These are phyloP conservation scores for Tetrahymena malaccensis DNA, from an alignment of 73 alveolate genomes.

Conservation along the genomic window DNA sequence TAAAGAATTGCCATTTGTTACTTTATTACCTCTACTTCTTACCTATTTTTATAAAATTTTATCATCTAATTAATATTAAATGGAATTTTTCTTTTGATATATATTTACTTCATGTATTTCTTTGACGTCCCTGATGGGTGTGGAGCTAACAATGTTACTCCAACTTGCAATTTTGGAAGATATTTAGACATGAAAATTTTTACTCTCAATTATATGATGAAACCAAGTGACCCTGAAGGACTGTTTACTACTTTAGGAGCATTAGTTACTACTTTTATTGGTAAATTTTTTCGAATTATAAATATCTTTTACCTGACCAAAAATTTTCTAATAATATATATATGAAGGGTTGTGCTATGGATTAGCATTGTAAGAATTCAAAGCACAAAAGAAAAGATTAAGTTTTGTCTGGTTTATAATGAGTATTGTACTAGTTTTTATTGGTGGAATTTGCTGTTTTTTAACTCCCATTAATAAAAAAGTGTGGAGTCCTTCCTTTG, in stretches of 20 bases:
- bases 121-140: conserved; percentile 4
- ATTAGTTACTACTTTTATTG: background rate
- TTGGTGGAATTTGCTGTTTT: background rate
- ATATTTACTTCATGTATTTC: background rate
- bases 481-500: background rate
- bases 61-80: background rate
- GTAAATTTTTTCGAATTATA: background rate
- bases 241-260: conserved; percentile 3
- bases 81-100: background rate
- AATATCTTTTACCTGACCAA: background rate
- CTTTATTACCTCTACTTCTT: background rate
- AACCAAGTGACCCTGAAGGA: conserved; percentile 1
- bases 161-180: background rate
- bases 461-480: background rate
- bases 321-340: background rate
- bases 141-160: background rate
- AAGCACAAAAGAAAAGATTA: background rate
- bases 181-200: background rate
- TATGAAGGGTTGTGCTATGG: background rate
- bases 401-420: background rate
- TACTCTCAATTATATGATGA: background rate
- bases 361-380: background rate
- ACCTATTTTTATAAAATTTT: background rate
- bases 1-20: conserved; percentile 6
- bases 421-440: background rate